A percentile compares a stretch with the other conserved stretches of the same genome.
Conservation (phyloP, 441 rosid genomes). For the Syzygium malaccense region DNA sequence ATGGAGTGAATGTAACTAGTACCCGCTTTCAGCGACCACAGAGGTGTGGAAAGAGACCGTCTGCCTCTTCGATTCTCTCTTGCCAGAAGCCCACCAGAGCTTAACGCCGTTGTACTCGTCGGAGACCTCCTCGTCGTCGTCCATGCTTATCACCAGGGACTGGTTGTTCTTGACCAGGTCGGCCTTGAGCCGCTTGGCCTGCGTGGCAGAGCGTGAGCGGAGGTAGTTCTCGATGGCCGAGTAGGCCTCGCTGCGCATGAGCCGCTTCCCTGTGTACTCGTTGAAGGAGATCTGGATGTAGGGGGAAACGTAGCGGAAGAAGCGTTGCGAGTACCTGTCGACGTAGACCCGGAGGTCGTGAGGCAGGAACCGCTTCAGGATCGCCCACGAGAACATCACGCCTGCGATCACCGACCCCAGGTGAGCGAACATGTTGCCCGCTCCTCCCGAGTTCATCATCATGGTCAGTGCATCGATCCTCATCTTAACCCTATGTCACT, state of each 20-base stretch:
- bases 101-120: conserved; percentile 37
- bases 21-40: conserved; percentile 14
- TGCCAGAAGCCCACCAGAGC: conserved; percentile 41
- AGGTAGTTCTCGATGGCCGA: background rate
- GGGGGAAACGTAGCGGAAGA: background rate
- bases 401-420: background rate
- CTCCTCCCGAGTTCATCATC: background rate
- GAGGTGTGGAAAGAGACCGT: conserved; percentile 18
- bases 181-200: conserved; percentile 5
- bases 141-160: conserved; percentile 57
- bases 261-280: background rate
- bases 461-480: background rate
- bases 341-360: background rate
- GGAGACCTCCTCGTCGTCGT: conserved; percentile 58
- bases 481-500: background rate
- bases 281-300: background rate
- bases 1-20: background rate
- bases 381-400: background rate
- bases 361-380: background rate
- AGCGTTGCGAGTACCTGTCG: background rate
- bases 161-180: conserved; percentile 30
- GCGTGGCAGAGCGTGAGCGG: background rate
- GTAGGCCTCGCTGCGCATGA: conserved; percentile 2
- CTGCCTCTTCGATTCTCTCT: conserved; percentile 2
- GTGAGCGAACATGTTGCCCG: background rate